A percentile compares a stretch with the other conserved stretches of the same genome.
Evolutionary conservation across 352 stramenopile species (phyloP).

Genomic region (Aphanomyces astaci): DNA sequence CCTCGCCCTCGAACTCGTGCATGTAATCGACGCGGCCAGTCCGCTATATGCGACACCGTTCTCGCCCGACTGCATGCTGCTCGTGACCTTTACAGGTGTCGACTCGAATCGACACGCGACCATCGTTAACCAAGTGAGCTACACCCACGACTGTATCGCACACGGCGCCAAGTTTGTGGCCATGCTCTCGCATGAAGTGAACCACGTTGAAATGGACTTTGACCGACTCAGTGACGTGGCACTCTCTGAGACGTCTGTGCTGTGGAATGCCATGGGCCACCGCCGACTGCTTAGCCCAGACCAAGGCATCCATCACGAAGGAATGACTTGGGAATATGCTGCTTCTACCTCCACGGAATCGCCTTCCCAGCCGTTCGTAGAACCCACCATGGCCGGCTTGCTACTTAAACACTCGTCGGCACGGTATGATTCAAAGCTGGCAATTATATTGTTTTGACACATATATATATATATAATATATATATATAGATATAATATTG

Average conservation of each 20-base stretch:
- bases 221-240: constrained; percentile 49
- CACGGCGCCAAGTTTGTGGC: constrained; percentile 70
- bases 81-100: constrained; percentile 66
- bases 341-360: constrained; percentile 43
- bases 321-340: too few species aligned
- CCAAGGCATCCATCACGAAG: constrained; percentile 66
- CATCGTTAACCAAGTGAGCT: constrained; percentile 69
- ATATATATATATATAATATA: too few species aligned
- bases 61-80: constrained; percentile 64
- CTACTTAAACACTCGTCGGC: background rate
- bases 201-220: constrained; percentile 75
- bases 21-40: constrained; percentile 64
- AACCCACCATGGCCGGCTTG: background rate
- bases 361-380: background rate
- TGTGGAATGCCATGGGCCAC: too few species aligned
- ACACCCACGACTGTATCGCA: constrained; percentile 53
- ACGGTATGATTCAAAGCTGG: background rate
- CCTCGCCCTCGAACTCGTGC: constrained; percentile 70
- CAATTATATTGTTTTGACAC: too few species aligned
- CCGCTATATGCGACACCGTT: constrained; percentile 52
- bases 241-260: background rate
- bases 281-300: too few species aligned
- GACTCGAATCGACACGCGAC: constrained; percentile 80
- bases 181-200: constrained; percentile 48
- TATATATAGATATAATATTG: too few species aligned